Evolutionary conservation across 768 basidiomycete species (phyloP).

Genomic region (Termitomyces sp.): DNA sequence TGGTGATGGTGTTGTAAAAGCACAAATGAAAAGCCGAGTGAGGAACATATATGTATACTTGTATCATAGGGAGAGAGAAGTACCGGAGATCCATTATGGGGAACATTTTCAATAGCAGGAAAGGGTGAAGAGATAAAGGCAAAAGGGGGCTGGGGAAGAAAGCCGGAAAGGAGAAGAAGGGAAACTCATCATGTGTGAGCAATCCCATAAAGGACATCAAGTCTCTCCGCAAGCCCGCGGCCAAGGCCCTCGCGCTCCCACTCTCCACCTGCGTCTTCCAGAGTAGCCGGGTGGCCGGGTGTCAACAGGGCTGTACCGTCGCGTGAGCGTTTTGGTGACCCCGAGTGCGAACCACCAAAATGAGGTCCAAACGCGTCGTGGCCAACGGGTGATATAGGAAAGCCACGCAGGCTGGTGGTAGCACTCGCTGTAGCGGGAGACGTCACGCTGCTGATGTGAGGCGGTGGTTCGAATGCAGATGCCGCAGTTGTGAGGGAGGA

Average conservation of each 20-base stretch:
- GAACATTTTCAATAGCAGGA: neutral
- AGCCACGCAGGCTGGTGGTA: slow-evolving; percentile 24
- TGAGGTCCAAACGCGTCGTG: slow-evolving; percentile 4
- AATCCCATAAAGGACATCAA: slow-evolving; percentile 41
- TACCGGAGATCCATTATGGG: neutral
- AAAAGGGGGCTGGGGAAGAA: neutral
- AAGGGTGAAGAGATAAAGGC: too few relatives aligned
- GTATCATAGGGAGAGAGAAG: neutral
- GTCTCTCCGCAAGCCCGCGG: slow-evolving; percentile 74
- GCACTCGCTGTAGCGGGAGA: slow-evolving; percentile 16
- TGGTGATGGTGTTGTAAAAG: neutral
- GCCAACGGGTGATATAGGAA: slow-evolving; percentile 8
- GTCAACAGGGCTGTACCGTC: neutral
- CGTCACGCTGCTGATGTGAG: slow-evolving; percentile 67
- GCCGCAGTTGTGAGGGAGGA: slow-evolving; percentile 68
- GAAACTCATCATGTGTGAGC: neutral
- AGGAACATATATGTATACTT: neutral
- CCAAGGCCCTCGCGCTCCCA: slow-evolving; percentile 88
- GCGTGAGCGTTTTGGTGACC: neutral
- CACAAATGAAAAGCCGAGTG: neutral
- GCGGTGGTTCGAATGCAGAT: slow-evolving; percentile 55
- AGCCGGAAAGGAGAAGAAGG: neutral
- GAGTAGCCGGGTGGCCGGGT: slow-evolving; percentile 1
- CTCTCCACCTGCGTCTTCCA: slow-evolving; percentile 71
- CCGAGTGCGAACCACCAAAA: neutral